Evolutionary conservation across 371 early-diverging fungal species (phyloP).

Genomic region (Mucor indicus): DNA sequence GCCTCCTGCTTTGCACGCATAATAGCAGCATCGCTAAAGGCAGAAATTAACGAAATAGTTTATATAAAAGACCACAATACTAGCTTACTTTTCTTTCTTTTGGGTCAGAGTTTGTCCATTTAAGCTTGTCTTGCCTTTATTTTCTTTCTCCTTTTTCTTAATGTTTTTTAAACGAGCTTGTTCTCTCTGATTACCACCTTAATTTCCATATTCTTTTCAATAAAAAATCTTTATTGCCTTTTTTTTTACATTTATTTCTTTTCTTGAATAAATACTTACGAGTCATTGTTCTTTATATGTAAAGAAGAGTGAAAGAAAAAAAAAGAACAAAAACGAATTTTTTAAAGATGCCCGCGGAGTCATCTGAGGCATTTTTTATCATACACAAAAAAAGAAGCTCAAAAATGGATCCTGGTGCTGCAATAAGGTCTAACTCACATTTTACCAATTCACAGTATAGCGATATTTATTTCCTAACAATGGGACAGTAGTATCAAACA

Average conservation of each 20-base stretch:
- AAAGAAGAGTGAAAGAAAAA: not conserved
- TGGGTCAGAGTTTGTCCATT: constrained; percentile 43
- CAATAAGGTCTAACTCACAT: too few species aligned
- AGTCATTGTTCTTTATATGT: constrained; percentile 2
- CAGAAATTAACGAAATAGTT: not conserved
- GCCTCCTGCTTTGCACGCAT: constrained; percentile 58
- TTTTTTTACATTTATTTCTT: not conserved
- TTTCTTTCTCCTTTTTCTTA: constrained; percentile 45
- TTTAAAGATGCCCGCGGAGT: too few species aligned
- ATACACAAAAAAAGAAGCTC: not conserved
- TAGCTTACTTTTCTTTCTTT: constrained; percentile 51
- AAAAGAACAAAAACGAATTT: not conserved
- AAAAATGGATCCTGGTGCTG: too few species aligned
- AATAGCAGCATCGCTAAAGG: constrained; percentile 53
- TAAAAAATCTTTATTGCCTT: not conserved
- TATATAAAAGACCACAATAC: not conserved
- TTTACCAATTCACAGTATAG: too few species aligned
- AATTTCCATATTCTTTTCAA: not conserved
- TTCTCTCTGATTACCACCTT: constrained; percentile 62
- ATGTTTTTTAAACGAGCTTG: constrained; percentile 52
- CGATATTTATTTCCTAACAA: too few species aligned
- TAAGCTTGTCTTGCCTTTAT: constrained; percentile 36
- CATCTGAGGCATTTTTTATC: too few species aligned
- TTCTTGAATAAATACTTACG: constrained; percentile 8
- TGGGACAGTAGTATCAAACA: too few species aligned